Base-by-base conservation (phyloP, 106 monocot genomes). In the Agapanthus africanus region DNA sequence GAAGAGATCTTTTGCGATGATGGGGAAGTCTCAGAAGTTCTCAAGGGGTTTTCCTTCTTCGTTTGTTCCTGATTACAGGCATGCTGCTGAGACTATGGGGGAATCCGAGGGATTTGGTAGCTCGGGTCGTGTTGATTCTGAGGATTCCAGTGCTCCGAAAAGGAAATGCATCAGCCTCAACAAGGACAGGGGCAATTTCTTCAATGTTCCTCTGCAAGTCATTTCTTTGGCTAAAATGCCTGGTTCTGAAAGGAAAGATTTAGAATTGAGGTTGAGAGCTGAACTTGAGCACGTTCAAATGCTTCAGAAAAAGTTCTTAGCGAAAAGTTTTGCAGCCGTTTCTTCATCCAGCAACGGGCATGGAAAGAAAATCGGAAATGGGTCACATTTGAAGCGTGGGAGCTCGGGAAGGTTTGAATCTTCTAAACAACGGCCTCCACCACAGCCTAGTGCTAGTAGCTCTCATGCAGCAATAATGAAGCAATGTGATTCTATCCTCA, bases 101-200 rank as follows among this genome's bases (percentile, higher is more conserved):
- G 95, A 91, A 71, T 84, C 88, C 1, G 91, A 91, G 41, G 91
- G 84, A 19, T 72, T 86, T 74, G 75, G 75, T 6, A 86, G 75
- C 75, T 77, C 81, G 0, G 77, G 77, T 11, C 75, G 70, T 52
- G 88, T 63, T 8, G 85, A 85, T 18, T 88, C 83, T 2, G 88
- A 88, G 57, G 76, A 88, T 41, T 91, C 88, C 2, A 69, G 66
- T 66, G 76, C 86, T 0, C 91, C 91, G 1, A 91, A 86, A 70
- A 83, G 84, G 76, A 95, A 86, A 70, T 86, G 85, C 71, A 84
- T 95, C 19, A 91, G 83, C 69, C 74, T 91, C 49, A 95, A 91
- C 59, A 50, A 30, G 15, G 85, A 84, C 27, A 82, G 22, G 10
- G 52, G 19, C 32, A 67, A 74, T 64, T 65, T 60, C 40, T 86